Percentiles rank a stretch among this genome's conserved stretches.
Evolutionary conservation across 1,139 yeast genomes (phyloP).

Genomic region (Debaryomycetaceae sp.): DNA sequence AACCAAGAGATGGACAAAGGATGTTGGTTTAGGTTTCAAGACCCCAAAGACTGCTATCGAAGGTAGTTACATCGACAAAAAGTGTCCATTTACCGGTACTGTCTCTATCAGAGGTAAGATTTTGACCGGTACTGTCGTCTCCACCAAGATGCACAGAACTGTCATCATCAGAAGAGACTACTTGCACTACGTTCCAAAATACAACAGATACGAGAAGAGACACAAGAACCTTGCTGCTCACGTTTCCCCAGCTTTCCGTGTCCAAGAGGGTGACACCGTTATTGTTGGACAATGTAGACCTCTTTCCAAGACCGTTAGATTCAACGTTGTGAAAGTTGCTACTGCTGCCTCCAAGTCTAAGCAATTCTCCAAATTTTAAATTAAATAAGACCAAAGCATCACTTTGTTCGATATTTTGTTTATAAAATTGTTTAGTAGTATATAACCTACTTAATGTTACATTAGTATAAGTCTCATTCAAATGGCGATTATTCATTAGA

Average conservation of each 20-base stretch:
- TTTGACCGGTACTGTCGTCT: conserved; percentile 97
- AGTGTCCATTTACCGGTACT: conserved; percentile 98
- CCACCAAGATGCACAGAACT: conserved; percentile 99
- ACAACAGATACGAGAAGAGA: conserved; percentile 99
- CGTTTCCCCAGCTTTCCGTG: conserved; percentile 99
- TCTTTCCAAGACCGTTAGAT: conserved; percentile 98
- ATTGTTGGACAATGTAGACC: conserved; percentile 99
- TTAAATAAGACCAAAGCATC: conserved; percentile 1
- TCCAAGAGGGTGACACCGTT: conserved; percentile 97
- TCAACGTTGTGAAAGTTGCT: conserved; percentile 97
- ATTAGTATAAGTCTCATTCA: conserved; percentile 12
- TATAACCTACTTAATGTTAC: conserved; percentile 19
- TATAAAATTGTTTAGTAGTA: conserved; percentile 1
- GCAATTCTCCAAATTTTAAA: conserved; percentile 95
- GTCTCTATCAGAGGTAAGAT: conserved; percentile 99
- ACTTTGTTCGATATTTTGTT: conserved; percentile 1
- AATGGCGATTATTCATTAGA: conserved; percentile 1
- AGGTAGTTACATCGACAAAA: conserved; percentile 99
- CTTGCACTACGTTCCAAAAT: conserved; percentile 99
- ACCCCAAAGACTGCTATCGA: conserved; percentile 99
- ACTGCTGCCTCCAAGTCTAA: conserved; percentile 86
- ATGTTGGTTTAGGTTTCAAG: conserved; percentile 99
- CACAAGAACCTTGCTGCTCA: conserved; percentile 99
- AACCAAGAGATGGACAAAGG: conserved; percentile 99
- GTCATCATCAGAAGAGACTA: conserved; percentile 99